Evolutionary conservation across 2,329 filamentous ascomycete species (phyloP).

Genomic region (Coniosporium tulheliwenetii): DNA sequence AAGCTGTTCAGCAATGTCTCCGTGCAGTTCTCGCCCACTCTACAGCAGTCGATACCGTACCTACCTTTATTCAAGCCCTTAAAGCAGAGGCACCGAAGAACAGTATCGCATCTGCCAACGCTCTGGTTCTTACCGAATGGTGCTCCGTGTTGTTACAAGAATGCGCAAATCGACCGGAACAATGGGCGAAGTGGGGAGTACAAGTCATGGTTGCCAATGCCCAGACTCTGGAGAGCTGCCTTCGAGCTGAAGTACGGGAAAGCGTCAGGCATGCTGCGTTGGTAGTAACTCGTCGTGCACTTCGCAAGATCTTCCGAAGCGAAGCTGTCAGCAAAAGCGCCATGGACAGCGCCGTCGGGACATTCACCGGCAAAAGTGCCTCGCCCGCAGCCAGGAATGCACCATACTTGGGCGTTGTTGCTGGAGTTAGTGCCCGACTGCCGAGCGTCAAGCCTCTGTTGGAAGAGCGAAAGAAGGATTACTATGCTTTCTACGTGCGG

Average conservation of each 20-base stretch:
- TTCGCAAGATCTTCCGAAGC: conserved; percentile 56
- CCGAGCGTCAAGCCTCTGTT: conserved; percentile 46
- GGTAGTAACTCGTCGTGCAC: conserved; percentile 60
- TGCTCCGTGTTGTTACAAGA: conserved; percentile 64
- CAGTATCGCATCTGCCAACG: conserved; percentile 61
- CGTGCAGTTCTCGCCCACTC: conserved; percentile 45
- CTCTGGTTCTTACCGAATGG: conserved; percentile 87
- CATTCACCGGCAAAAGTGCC: conserved; percentile 52
- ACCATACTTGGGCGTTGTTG: conserved; percentile 67
- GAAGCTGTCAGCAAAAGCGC: conserved; percentile 42
- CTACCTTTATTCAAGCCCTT: conserved; percentile 50
- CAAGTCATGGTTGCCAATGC: conserved; percentile 56
- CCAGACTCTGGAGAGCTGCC: conserved; percentile 61
- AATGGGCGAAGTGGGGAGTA: conserved; percentile 49
- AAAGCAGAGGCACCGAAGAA: conserved; percentile 60
- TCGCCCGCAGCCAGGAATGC: conserved; percentile 55
- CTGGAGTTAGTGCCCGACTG: conserved; percentile 69
- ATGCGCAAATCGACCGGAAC: conserved; percentile 39
- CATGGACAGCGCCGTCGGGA: conserved; percentile 46
- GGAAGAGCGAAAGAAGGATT: conserved; percentile 50
- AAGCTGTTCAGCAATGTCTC: conserved; percentile 71
- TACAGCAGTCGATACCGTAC: conserved; percentile 41
- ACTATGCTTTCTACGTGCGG: conserved; percentile 70
- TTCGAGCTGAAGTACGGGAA: conserved; percentile 46
- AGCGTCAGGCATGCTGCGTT: conserved; percentile 59